Base-by-base conservation (phyloP, 2,329 filamentous ascomycete species). In the Talaromyces sp. region DNA sequence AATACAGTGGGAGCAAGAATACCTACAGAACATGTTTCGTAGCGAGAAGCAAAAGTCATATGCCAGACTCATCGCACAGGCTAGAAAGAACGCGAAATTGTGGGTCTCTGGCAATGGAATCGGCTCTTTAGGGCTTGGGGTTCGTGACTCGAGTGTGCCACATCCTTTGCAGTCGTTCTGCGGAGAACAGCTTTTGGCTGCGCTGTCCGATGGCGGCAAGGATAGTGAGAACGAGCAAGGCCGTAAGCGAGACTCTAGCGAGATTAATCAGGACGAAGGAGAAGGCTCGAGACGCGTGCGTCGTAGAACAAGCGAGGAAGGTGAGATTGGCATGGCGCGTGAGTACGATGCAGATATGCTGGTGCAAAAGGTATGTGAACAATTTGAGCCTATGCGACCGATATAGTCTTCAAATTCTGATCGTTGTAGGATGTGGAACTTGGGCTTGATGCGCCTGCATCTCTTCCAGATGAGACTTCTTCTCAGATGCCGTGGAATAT, bases 401-500 rank as follows among this genome's bases (percentile, higher is more conserved):
- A 14, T 12, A 35, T 35, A 12, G 32, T 35, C 11, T 56, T 19
- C 46, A 50, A 53, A n/a, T 61, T 62, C 21, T 46, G 43, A 1
- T 26, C 43, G 48, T 54, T 54, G 56, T 56, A 79, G 64, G 83
- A 83, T 9, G 72, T 88, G 21, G 91, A 95, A 71, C 73, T 90
- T 26, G 89, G 87, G 21, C 85, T 90, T 74, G 85, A 90, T 48
- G 88, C 84, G 0, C 83, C 80, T 0, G 81, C 84, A 0, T 83
- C 84, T 8, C 81, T 94, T 57, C 84, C 85, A 4, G 89, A 95
- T 61, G 83, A 87, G 57, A 83, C 83, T 29, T 84, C 84, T 26
- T 84, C 82, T 4, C 76, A 81, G n/a, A 85, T 89, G 80, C 87
- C 87, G 11, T 90, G 87, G 87, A 89, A 89, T 64, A 75, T 82